Conservation (phyloP, 148 eudicot species). For the Polygonum aviculare region DNA sequence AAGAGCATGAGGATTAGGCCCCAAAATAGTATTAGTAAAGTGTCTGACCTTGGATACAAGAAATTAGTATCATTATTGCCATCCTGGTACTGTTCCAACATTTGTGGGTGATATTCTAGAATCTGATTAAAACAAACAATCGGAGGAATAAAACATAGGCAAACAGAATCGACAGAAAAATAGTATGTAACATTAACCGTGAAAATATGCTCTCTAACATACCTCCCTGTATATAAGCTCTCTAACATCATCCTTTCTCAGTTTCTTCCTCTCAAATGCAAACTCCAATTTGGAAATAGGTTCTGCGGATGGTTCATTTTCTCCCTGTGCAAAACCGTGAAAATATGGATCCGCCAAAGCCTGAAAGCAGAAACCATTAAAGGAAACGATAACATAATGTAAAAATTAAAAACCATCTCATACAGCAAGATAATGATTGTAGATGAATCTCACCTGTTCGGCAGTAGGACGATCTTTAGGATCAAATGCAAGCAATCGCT, state of each 20-base stretch:
- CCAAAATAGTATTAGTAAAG: background rate
- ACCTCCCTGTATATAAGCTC: constrained; percentile 33
- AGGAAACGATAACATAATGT: background rate
- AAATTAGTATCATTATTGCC: constrained; percentile 66
- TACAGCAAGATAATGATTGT: background rate
- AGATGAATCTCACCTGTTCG: constrained; percentile 42
- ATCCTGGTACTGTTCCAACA: constrained; percentile 52
- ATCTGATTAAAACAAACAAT: constrained; percentile 29
- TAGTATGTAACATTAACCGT: background rate
- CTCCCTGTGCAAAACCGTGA: constrained; percentile 35
- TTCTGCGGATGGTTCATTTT: constrained; percentile 35
- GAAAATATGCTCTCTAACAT: background rate
- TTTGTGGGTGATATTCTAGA: constrained; percentile 70
- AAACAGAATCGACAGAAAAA: background rate
- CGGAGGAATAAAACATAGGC: background rate
- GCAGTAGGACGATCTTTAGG: constrained; percentile 86
- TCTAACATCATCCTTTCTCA: constrained; percentile 45
- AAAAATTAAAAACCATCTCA: background rate
- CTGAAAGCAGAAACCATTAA: constrained; percentile 9
- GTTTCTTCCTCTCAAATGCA: constrained; percentile 43
- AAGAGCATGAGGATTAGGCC: too few relatives aligned
- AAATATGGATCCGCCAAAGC: constrained; percentile 44
- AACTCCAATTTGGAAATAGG: constrained; percentile 46
- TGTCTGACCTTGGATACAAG: constrained; percentile 63
- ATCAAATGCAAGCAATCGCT: constrained; percentile 93